Evolutionary conservation across 148 eudicot species (phyloP), one percentile per base, ranked within the genome.

Genomic region (Camellia lanceoleosa): DNA sequence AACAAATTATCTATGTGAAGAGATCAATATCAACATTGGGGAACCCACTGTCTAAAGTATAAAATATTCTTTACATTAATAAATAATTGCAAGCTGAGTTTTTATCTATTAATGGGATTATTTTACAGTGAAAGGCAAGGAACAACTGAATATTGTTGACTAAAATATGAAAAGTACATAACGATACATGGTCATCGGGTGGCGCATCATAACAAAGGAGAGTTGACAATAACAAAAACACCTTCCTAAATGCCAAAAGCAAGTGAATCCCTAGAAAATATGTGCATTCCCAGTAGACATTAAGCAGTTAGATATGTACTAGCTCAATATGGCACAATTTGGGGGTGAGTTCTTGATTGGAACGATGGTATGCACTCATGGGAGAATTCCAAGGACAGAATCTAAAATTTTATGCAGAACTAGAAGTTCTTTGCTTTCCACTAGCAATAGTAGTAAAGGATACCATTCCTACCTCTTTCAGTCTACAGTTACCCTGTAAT

Each of bases 371-470:
- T 55, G 59, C 59, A 55, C 3, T 55, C 59, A 55, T 55, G 8
- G 59, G 59, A 55, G 59, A 5, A 55, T 55, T 55, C 59, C 0
- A 7, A 7, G 59, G 59, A 11, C 14, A 7, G 70, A 23, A 3
- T 23, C 13, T 46, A 7, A 76, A 67, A 42, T 41, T 11, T 43
- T 0, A 19, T 16, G 41, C 41, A 23, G 41, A 63, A 63, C 16
- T 9, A 13, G 55, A 76, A 12, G 51, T 2, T 23, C 2, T 15
- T 62, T 60, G 9, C 15, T 61, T 15, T 60, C 64, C 59, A 55
- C 10, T 55, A 55, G 18, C n/a, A 43, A 19, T 55, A 60, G 52
- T 75, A 75, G 49, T 46, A 19, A 75, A 75, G 67, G 52, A 75
- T 75, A 61, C 42, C 38, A 43, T 43, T n/a, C 16, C 54, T 5